Base-by-base conservation (phyloP, 2,329 filamentous ascomycete genomes). In the Colletotrichum tabaci region DNA sequence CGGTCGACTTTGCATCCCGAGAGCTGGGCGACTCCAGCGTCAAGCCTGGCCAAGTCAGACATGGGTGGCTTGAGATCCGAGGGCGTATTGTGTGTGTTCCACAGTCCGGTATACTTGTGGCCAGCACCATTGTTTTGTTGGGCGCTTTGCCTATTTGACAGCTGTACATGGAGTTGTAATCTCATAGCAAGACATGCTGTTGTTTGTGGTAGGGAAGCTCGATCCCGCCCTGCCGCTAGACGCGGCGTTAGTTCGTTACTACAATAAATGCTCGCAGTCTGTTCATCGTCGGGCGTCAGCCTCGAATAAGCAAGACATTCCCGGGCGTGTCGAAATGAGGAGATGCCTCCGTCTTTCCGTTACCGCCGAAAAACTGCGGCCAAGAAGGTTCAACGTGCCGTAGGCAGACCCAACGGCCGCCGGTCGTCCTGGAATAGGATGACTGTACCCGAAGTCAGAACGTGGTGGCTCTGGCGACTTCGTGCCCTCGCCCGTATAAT, bases 121-220 rank as follows among this genome's bases (percentile, higher is more conserved):
- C n/a, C n/a, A 12, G 46, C 46, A 49, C 8, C 30, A 15, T 50
- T 40, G 35, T 64, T 49, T 16, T 56, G 57, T 38, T 62, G 23
- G 64, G 64, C 68, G 68, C 38, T 12, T 26, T 63, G 44, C 65
- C 15, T 52, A 35, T n/a, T 63, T 58, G 57, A 42, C 52, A 52
- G 62, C 16, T 35, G 52, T 15, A n/a, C 42, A 49, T n/a, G n/a
- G 56, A 40, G 26, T 13, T 60, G 18, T 40, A 40, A 18, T 15
- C 52, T 65, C 61, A 68, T 71, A 63, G 44, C 65, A 62, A 63
- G 65, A 42, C 57, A 23, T 40, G 26, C 52, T 63, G 69, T 58
- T 50, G 44, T 58, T 57, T 42, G 26, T 53, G 30, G 47, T 47
- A 21, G 61, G 50, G 30, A 35, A 38, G 16, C 35, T 18, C 13